Evolutionary conservation across 306 rosid species (phyloP), one percentile per base, ranked within the genome.

Genomic region (Castanospermum australe): DNA sequence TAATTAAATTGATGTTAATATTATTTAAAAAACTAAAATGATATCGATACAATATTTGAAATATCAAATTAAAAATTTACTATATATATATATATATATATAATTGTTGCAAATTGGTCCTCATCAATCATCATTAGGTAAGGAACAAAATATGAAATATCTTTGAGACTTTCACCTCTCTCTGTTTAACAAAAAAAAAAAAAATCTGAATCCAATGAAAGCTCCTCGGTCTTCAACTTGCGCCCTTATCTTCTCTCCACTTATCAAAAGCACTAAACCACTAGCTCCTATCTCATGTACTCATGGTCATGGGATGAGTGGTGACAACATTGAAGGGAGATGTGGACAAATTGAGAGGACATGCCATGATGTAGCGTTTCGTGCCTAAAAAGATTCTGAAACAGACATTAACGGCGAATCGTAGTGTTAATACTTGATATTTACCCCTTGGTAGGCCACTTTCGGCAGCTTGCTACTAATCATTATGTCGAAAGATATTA

Each of bases 121-220:
- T 4, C 22, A 24, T 17, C 50, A 64, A 18, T 15, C 1, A 47
- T 76, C 62, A 21, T 76, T 36, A 30, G 67, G 33, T 28, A 30
- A 11, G 2, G 0, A 41, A 55, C 52, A 78, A 78, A 78, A 68
- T 33, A 69, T 79, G 68, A 78, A 78, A 68, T 33, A 69, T 79
- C 71, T 45, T 60, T 7, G 3, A 13, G 39, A 5, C 24, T 25
- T 17, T 67, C 15, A 24, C 47, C 11, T 52, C 8, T 48, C 18
- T 6, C 14, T 18, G 21, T 8, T 14, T 12, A 5, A 45, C 14
- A 7, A 60, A 15, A 51, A 56, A 32, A 51, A 56, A 32, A 76
- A 76, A 76, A 78, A 41, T 61, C 83, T 61, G 12, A 80, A 61
- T 61, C 10, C 38, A 24, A 20, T 11, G 55, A 47, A 30, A 75